These are phyloP conservation scores for Cenococcum geophilum DNA, from an alignment of 495 filamentous ascomycete species.

Conservation along the genomic window DNA sequence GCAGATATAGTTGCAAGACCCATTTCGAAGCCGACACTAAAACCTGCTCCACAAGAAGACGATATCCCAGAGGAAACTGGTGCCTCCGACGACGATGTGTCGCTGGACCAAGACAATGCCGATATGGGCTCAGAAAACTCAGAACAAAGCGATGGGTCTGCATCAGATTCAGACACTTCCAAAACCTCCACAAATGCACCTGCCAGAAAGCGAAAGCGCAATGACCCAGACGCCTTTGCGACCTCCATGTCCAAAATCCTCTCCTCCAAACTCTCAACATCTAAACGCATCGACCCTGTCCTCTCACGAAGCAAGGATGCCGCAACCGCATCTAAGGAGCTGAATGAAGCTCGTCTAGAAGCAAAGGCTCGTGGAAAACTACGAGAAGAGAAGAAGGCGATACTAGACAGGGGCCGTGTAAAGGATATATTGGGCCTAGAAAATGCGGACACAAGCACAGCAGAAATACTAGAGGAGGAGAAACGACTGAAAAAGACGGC, in stretches of 20 bases:
- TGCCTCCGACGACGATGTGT: conserved; percentile 3
- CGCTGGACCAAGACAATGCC: not conserved
- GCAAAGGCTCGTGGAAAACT: conserved; percentile 69
- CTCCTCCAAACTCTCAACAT: conserved; percentile 71
- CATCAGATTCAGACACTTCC: no score
- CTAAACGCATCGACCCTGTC: conserved; percentile 78
- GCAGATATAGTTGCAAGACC: not conserved
- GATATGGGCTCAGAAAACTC: not conserved
- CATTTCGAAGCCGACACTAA: no score
- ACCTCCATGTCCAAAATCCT: conserved; percentile 89
- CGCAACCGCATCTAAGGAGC: conserved; percentile 55
- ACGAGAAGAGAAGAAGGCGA: conserved; percentile 71
- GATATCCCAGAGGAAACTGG: no score
- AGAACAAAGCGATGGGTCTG: conserved; percentile 6
- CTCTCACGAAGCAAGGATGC: conserved; percentile 71
- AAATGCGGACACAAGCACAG: conserved; percentile 42
- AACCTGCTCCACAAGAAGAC: no score
- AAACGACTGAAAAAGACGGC: conserved; percentile 75
- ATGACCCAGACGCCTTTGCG: conserved; percentile 85
- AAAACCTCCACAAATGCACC: conserved; percentile 30
- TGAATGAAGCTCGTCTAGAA: conserved; percentile 71
- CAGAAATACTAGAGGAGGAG: conserved; percentile 68
- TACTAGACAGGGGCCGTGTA: conserved; percentile 79
- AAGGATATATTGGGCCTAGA: conserved; percentile 68
- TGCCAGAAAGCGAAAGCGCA: conserved; percentile 57